Conservation (phyloP, 148 eudicot species). For the Rhododendron williamsianum region DNA sequence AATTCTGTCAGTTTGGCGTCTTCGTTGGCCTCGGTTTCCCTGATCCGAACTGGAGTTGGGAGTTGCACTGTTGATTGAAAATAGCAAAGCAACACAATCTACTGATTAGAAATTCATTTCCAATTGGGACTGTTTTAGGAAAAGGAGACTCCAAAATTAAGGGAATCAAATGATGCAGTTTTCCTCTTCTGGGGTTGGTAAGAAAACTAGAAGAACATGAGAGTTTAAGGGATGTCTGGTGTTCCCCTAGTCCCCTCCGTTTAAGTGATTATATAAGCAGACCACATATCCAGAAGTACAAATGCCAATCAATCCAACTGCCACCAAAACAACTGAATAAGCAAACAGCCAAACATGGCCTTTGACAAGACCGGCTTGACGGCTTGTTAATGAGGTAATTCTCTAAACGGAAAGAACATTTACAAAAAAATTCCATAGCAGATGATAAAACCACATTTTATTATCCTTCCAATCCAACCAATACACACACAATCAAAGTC, state of each 20-base stretch:
- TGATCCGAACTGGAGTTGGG: conserved; percentile 63
- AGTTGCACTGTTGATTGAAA: conserved; percentile 41
- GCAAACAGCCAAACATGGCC: not conserved
- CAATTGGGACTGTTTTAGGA: not conserved
- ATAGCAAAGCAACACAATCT: not conserved
- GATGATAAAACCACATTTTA: not conserved
- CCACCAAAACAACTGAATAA: not conserved
- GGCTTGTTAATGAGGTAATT: not conserved
- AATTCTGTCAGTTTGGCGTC: conserved; percentile 63
- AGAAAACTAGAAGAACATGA: not conserved
- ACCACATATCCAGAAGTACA: not conserved
- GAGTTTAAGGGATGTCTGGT: not conserved
- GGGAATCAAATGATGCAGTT: not conserved
- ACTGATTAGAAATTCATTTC: not conserved
- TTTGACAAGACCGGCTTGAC: not conserved
- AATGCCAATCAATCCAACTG: not conserved
- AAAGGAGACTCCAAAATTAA: not conserved
- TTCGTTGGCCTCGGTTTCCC: conserved; percentile 66
- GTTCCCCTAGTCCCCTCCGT: not conserved
- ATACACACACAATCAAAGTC: not conserved
- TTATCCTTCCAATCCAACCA: not conserved
- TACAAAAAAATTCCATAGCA: not conserved
- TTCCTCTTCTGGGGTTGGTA: not conserved
- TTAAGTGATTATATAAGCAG: not conserved
- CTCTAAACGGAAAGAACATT: not conserved